A percentile compares a stretch with the other conserved stretches of the same genome.
These are phyloP conservation scores for Pseudisothecium myosuroides DNA, from an alignment of 225 moss, liverwort and hornwort genomes.

Conservation along the genomic window DNA sequence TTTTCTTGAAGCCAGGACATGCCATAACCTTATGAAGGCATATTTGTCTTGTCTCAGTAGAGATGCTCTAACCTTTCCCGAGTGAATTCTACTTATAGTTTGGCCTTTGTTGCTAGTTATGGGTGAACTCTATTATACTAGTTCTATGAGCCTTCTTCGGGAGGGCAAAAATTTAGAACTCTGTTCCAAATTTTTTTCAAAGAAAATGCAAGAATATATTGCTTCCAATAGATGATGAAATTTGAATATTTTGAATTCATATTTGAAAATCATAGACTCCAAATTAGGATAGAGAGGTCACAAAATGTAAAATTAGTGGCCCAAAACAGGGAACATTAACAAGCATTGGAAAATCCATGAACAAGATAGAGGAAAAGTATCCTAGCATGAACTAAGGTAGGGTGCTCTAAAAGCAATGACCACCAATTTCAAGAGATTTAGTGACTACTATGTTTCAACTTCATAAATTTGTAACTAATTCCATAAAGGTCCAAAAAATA, in stretches of 20 bases:
- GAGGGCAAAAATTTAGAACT: neutral
- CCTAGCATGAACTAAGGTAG: neutral
- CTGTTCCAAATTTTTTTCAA: too few relatives aligned
- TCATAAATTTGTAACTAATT: neutral
- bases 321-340: accelerated
- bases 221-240: too few relatives aligned
- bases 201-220: neutral
- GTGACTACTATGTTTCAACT: neutral
- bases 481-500: too few relatives aligned
- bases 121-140: neutral
- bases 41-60: accelerated
- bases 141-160: accelerated
- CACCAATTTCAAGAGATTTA: too few relatives aligned
- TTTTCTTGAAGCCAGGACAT: neutral
- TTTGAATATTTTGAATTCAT: neutral
- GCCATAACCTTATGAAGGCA: accelerated
- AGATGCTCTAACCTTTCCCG: accelerated
- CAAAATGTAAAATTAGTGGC: neutral
- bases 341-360: accelerated
- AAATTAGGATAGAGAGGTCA: neutral
- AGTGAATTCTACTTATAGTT: neutral
- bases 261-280: neutral
- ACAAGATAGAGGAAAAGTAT: accelerated
- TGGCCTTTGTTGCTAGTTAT: neutral
- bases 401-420: neutral